Percentiles rank a stretch among this genome's conserved stretches.
Evolutionary conservation across 768 basidiomycete genomes (phyloP).

Genomic region (Kwoniella mangroviensis): DNA sequence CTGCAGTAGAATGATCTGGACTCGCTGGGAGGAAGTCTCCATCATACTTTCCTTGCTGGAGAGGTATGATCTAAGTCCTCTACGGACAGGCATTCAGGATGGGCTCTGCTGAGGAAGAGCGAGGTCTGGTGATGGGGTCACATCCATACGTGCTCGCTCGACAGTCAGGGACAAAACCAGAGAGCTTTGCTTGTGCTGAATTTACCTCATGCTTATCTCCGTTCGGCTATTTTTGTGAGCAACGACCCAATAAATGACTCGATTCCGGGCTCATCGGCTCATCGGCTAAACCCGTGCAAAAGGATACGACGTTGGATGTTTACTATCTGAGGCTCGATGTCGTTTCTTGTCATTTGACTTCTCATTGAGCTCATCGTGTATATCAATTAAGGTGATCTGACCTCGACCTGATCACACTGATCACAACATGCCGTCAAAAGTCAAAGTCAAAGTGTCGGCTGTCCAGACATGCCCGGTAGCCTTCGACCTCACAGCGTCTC

Average conservation of each 20-base stretch:
- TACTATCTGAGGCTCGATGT: neutral
- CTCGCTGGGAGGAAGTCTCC: no score
- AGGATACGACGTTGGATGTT: neutral
- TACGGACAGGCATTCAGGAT: no score
- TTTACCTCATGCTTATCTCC: no score
- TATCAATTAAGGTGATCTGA: neutral
- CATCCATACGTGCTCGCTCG: no score
- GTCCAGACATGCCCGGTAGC: slow-evolving; percentile 32
- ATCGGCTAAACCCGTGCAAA: neutral
- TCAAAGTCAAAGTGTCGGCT: slow-evolving; percentile 27
- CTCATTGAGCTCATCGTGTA: neutral
- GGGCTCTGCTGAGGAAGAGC: no score
- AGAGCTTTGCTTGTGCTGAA: no score
- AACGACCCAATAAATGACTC: neutral
- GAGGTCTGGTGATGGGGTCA: no score
- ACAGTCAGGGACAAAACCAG: no score
- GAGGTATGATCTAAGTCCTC: no score
- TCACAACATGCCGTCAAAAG: slow-evolving; percentile 3
- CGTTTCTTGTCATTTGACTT: neutral
- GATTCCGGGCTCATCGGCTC: neutral
- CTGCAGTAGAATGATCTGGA: no score
- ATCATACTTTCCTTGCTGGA: no score
- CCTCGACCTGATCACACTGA: neutral
- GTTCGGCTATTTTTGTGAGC: neutral
- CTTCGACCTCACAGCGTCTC: slow-evolving; percentile 29